Evolutionary conservation across 106 monocot species (phyloP), one percentile per base, ranked within the genome.

Genomic region (Acanthochlamys bracteata): DNA sequence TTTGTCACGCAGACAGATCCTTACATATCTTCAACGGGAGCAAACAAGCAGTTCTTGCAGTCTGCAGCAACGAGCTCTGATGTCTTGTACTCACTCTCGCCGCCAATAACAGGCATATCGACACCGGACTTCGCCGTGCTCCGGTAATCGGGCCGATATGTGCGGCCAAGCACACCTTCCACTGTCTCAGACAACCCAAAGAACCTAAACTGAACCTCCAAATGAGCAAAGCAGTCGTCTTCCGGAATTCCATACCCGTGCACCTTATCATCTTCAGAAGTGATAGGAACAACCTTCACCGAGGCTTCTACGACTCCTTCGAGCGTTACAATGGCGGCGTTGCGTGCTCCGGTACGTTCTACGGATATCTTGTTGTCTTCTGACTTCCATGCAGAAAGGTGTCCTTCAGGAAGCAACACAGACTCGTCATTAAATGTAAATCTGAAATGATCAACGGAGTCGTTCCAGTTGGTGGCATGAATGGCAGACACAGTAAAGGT

Each of bases 101-200:
- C 63, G 20, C 63, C 63, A 16, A 63, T 7, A 12, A 63, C 45
- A 0, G 63, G 63, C 63, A 63, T 45, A 9, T 40, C 22, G 19
- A 63, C 63, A 4, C 63, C 63, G 17, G 40, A 13, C 43, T 63
- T 63, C 13, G 63, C 63, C 22, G 40, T 20, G 63, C 43, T 63
- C 43, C 7, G 20, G 11, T 45, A 63, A 21, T 63, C 19, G 0
- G 39, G 3, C 21, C 43, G 40, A 20, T 45, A 63, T 0, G 63
- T 43, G 11, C 22, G 16, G 4, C 63, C 63, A 22, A 63, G 45
- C 42, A 63, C 63, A 10, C 63, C 63, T 10, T 63, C 63, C 42
- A 63, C 63, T 22, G 21, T 9, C 6, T 22, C 43, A 8, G 40
- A 41, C 43, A 63, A 6, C 0, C 22, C 63, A 45, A n/a, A 63